Percentiles rank a stretch among this genome's conserved stretches.
Evolutionary conservation across 257 asterid species (phyloP).

Genomic region (Thymus mandschuricus): DNA sequence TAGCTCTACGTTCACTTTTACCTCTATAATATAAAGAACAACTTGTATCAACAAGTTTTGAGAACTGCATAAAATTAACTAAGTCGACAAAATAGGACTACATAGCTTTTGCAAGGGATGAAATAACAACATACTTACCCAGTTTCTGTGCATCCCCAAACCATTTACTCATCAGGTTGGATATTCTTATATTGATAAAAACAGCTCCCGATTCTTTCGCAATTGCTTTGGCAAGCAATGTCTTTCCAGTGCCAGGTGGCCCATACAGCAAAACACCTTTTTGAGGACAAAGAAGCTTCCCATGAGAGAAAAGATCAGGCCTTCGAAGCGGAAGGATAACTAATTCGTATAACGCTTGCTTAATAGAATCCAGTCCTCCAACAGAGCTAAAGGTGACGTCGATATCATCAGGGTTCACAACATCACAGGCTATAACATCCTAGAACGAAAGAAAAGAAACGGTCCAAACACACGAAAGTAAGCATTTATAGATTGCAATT

Average conservation of each 20-base stretch:
- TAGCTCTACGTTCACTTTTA: background rate
- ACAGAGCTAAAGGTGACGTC: slow-evolving; percentile 75
- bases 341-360: slow-evolving; percentile 72
- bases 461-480: background rate
- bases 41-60: background rate
- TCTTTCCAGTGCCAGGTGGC: slow-evolving; percentile 99
- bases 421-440: slow-evolving; percentile 98
- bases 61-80: background rate
- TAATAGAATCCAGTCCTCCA: slow-evolving; percentile 91
- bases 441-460: slow-evolving; percentile 32
- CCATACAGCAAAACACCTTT: slow-evolving; percentile 94
- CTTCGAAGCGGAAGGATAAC: slow-evolving; percentile 89
- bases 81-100: background rate
- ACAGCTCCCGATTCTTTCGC: slow-evolving; percentile 96
- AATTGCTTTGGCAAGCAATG: slow-evolving; percentile 99
- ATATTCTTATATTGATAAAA: slow-evolving; percentile 79
- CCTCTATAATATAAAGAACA: too few relatives aligned
- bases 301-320: slow-evolving; percentile 86
- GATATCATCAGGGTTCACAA: slow-evolving; percentile 79
- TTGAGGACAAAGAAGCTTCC: slow-evolving; percentile 91
- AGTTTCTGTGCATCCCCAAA: slow-evolving; percentile 97
- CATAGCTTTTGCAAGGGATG: slow-evolving; percentile 15
- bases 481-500: slow-evolving; percentile 9
- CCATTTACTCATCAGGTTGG: slow-evolving; percentile 98
- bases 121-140: slow-evolving; percentile 47